Percentiles rank a stretch among this genome's conserved stretches.
These are phyloP conservation scores for Xenoacremonium recifei DNA, from an alignment of 2,329 filamentous ascomycete species.

Conservation along the genomic window DNA sequence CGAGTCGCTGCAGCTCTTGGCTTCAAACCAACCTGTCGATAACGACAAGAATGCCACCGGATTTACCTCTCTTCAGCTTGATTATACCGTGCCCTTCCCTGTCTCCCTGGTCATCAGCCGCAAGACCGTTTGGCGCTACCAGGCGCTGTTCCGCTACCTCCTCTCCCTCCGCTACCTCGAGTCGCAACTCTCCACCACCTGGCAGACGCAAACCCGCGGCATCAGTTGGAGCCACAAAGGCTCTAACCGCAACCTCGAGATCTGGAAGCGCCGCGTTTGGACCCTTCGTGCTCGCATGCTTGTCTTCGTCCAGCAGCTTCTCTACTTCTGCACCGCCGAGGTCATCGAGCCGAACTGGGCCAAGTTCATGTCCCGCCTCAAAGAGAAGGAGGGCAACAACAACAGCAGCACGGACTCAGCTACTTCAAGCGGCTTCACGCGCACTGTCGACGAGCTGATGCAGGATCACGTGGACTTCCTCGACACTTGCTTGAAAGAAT, in stretches of 20 bases:
- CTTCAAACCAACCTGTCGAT: slow-evolving; percentile 65
- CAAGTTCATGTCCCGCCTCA: slow-evolving; percentile 83
- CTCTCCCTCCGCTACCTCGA: slow-evolving; percentile 88
- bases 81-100: slow-evolving; percentile 93
- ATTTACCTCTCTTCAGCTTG: slow-evolving; percentile 89
- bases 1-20: slow-evolving; percentile 72
- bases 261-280: slow-evolving; percentile 92
- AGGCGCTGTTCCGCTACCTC: slow-evolving; percentile 92
- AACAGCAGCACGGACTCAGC: no score
- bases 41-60: slow-evolving; percentile 85
- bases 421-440: slow-evolving; percentile 38
- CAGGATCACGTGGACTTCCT: slow-evolving; percentile 98
- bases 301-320: slow-evolving; percentile 91
- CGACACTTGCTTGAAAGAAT: slow-evolving; percentile 96
- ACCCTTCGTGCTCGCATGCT: slow-evolving; percentile 91
- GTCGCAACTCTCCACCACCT: slow-evolving; percentile 79
- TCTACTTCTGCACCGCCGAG: slow-evolving; percentile 96
- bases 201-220: slow-evolving; percentile 84
- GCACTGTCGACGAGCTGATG: slow-evolving; percentile 97
- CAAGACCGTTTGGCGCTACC: slow-evolving; percentile 95
- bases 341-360: slow-evolving; percentile 99
- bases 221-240: slow-evolving; percentile 81
- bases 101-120: slow-evolving; percentile 93
- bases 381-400: slow-evolving; percentile 51
- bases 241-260: slow-evolving; percentile 70